Base-by-base conservation (phyloP, 2,329 filamentous ascomycete genomes). In the Elsinoe australis region DNA sequence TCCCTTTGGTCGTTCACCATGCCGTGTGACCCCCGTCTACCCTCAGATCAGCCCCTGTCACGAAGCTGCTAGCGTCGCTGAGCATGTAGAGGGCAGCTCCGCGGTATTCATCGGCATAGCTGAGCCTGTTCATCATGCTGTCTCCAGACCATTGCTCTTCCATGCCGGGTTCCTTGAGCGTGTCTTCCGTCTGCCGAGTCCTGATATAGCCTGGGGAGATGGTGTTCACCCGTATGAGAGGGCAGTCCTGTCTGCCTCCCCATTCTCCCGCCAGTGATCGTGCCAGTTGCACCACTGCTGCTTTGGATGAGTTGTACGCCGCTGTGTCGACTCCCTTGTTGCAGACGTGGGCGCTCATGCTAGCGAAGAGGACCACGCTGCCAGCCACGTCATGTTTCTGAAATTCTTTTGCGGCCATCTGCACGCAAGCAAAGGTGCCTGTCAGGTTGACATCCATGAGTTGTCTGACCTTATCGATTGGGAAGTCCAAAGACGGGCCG, bases 231-330 rank as follows among this genome's bases (percentile, higher is more conserved):
- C 62, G 14, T 17, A 78, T 76, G 1, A 61, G 54, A 0, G 61
- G 71, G 64, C 59, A 60, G 53, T 56, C 61, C 47, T 52, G 56
- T 32, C 66, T 64, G 21, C 64, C 65, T 41, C 65, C 72, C 73
- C 68, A 77, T 58, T 78, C 75, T 54, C 73, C 73, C 0, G 75
- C 71, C 21, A 78, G 60, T 7, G 66, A 72, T 18, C 73, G 67
- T 1, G 65, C 63, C 1, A 78, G 64, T 55, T 78, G 73, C 33
- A 73, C 69, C 2, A 78, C 69, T 0, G 71, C 74, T 0, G 73
- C 69, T 60, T 78, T 78, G 50, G 71, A 75, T 0, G 71, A 66
- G 56, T 76, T 77, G 61, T 78, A 78, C 0, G 64, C 67, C 4
- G 68, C 61, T 3, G 64, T 69, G 18, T 66, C 61, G 31, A 71